A percentile compares a stretch with the other conserved stretches of the same genome.
phyloP scores from a whole-genome alignment of 139 green algal species.

The Coelastrella sp. region DNA sequence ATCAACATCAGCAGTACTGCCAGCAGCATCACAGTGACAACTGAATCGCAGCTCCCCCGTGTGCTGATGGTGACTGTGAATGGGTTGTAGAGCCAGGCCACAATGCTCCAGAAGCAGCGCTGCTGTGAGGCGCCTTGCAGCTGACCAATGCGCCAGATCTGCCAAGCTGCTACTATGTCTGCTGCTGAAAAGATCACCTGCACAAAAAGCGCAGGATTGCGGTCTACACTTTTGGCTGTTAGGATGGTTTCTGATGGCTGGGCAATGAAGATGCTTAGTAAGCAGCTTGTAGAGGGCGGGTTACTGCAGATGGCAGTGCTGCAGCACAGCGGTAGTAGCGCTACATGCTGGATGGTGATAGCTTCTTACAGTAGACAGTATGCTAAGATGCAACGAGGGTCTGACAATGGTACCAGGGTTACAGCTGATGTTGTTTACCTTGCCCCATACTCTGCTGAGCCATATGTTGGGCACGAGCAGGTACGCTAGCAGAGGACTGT shows the following conservation, averaged over 20 bases:
- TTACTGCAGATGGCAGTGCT: too few relatives aligned
- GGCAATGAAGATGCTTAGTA: too few relatives aligned
- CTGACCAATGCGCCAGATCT: constrained; percentile 59
- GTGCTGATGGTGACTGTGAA: constrained; percentile 95
- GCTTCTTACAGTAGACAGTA: too few relatives aligned
- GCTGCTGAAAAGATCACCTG: constrained; percentile 80
- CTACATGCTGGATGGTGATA: too few relatives aligned
- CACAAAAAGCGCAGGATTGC: background rate
- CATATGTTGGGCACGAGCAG: constrained; percentile 87
- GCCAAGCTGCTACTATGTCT: constrained; percentile 76
- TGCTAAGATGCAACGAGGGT: too few relatives aligned
- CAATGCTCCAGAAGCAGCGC: constrained; percentile 41
- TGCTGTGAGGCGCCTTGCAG: background rate
- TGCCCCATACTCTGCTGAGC: constrained; percentile 82
- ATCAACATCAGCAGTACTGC: constrained; percentile 69
- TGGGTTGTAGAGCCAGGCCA: constrained; percentile 95
- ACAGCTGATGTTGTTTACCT: constrained; percentile 63
- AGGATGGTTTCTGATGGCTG: background rate
- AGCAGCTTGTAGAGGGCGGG: too few relatives aligned
- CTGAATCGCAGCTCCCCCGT: constrained; percentile 88
- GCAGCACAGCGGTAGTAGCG: too few relatives aligned
- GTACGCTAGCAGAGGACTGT: constrained; percentile 92
- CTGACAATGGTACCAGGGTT: too few relatives aligned
- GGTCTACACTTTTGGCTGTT: background rate
- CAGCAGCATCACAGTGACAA: constrained; percentile 86